Conservation (phyloP, 1,284 basidiomycete genomes). For the Afroboletus lepidellus region DNA sequence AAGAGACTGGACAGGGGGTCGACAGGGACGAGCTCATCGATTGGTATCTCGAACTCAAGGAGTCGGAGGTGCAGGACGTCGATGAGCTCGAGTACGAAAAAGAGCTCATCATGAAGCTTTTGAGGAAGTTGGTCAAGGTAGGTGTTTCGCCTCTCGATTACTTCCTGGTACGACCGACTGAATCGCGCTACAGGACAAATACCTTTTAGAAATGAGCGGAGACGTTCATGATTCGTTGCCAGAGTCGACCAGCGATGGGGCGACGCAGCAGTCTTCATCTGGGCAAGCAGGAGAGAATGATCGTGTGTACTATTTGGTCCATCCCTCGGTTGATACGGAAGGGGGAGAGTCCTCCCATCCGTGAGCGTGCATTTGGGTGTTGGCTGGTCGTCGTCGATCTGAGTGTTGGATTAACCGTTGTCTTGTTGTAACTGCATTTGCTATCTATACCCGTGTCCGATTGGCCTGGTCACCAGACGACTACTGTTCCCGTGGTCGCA, state of each 20-base stretch:
- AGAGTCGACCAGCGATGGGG: conserved; percentile 56
- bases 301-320: conserved; percentile 78
- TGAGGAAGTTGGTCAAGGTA: conserved; percentile 90
- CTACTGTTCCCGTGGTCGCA: not conserved
- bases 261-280: conserved; percentile 42
- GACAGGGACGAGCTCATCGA: conserved; percentile 90
- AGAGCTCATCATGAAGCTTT: conserved; percentile 86
- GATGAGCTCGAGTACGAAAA: conserved; percentile 93
- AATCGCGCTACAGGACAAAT: conserved; percentile 65
- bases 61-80: conserved; percentile 79
- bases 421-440: conserved; percentile 11
- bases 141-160: not conserved
- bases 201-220: conserved; percentile 79
- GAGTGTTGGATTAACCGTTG: conserved; percentile 5
- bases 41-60: conserved; percentile 93
- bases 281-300: conserved; percentile 52
- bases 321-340: conserved; percentile 77
- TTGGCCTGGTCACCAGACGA: not conserved
- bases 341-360: conserved; percentile 38
- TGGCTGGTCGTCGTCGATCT: conserved; percentile 3
- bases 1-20: conserved; percentile 73
- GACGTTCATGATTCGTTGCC: conserved; percentile 79
- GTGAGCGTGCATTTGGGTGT: conserved; percentile 12
- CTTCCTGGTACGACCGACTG: not conserved
- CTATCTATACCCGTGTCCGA: not conserved